Percentiles rank a stretch among this genome's conserved stretches.
These are phyloP conservation scores for Suillus discolor DNA, from an alignment of 768 basidiomycete species.

Conservation along the genomic window DNA sequence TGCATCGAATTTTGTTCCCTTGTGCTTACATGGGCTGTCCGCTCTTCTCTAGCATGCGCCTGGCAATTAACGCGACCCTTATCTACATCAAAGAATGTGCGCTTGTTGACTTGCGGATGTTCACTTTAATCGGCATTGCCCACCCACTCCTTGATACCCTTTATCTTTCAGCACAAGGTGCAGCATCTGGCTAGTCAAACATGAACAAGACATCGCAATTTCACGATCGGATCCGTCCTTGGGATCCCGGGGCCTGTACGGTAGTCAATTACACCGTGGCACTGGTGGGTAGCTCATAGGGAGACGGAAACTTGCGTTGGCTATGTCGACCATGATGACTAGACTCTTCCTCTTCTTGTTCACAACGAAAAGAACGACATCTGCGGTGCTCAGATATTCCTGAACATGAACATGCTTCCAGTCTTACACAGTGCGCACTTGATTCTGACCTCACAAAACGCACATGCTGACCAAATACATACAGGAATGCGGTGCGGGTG, in stretches of 20 bases:
- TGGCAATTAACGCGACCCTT: conserved; percentile 48
- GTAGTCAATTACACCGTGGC: conserved; percentile 43
- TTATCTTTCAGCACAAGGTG: conserved; percentile 42
- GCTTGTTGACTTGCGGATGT: neutral
- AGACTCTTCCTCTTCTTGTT: conserved; percentile 53
- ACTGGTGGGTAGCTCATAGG: conserved; percentile 37
- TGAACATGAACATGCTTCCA: conserved; percentile 40
- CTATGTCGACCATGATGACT: conserved; percentile 45
- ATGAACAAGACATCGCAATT: conserved; percentile 42
- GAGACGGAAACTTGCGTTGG: conserved; percentile 49
- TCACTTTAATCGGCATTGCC: conserved; percentile 51
- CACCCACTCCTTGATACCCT: conserved; percentile 53
- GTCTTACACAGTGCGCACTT: conserved; percentile 42
- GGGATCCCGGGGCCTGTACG: conserved; percentile 49
- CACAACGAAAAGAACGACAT: conserved; percentile 45
- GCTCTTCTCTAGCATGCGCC: conserved; percentile 46
- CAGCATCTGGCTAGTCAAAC: conserved; percentile 22
- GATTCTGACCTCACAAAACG: neutral
- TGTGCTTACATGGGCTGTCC: conserved; percentile 49
- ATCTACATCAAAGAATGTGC: conserved; percentile 21
- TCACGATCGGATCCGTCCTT: conserved; percentile 48
- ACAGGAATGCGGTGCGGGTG: conserved; percentile 39
- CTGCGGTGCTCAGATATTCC: conserved; percentile 46
- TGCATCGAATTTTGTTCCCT: conserved; percentile 49
- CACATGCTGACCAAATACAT: neutral